phyloP scores from a whole-genome alignment of 805 yeast genomes.

The Kurtzmaniella cleridarum region DNA sequence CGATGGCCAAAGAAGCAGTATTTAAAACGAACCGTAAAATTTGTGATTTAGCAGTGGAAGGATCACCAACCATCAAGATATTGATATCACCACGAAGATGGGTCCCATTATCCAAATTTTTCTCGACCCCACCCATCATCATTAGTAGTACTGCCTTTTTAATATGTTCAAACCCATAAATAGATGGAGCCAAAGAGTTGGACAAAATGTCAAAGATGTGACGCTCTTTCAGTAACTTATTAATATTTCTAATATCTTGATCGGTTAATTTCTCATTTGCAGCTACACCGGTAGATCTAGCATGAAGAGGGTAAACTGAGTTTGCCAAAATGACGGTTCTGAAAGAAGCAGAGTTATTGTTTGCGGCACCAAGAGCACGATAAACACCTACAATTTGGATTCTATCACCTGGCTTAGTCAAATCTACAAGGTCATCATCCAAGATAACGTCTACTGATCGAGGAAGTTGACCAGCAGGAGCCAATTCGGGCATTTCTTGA shows the following conservation, averaged over 20 bases:
- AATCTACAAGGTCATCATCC: constrained; percentile 92
- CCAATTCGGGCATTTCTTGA: constrained; percentile 96
- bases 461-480: constrained; percentile 97
- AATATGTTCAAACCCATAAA: constrained; percentile 87
- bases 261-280: constrained; percentile 67
- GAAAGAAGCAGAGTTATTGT: constrained; percentile 60
- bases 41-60: constrained; percentile 97
- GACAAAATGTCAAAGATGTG: constrained; percentile 75
- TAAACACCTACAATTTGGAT: constrained; percentile 91
- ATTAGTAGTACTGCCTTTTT: constrained; percentile 86
- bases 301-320: constrained; percentile 83
- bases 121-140: constrained; percentile 92
- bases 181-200: constrained; percentile 90
- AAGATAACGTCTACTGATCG: constrained; percentile 87
- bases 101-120: constrained; percentile 89
- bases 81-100: constrained; percentile 98
- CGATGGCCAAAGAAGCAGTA: constrained; percentile 92
- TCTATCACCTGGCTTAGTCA: constrained; percentile 93
- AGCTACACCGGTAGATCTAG: constrained; percentile 81
- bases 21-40: constrained; percentile 89
- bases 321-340: constrained; percentile 81
- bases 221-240: constrained; percentile 62
- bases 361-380: constrained; percentile 79
- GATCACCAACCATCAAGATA: constrained; percentile 95
- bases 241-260: constrained; percentile 80